Conservation (phyloP, 495 filamentous ascomycete genomes). For the Trichoderma parareesei region DNA sequence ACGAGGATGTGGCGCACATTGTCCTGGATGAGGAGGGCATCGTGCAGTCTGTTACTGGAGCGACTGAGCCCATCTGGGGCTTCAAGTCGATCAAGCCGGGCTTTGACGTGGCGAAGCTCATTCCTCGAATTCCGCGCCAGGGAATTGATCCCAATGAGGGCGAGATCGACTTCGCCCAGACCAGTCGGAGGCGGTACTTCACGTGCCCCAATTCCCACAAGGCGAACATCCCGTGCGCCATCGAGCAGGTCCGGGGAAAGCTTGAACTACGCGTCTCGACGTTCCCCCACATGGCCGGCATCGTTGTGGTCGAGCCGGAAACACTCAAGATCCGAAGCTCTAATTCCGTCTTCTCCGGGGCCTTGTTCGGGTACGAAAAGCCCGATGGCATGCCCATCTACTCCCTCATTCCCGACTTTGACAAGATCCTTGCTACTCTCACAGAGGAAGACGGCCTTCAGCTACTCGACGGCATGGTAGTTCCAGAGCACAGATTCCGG, state of each 20-base stretch:
- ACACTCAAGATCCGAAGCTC: conserved; percentile 77
- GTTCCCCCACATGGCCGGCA: conserved; percentile 94
- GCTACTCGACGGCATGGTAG: conserved; percentile 87
- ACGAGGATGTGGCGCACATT: conserved; percentile 78
- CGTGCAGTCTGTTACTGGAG: conserved; percentile 58
- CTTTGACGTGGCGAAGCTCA: conserved; percentile 61
- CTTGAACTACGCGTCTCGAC: conserved; percentile 73
- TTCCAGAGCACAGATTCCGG: conserved; percentile 92
- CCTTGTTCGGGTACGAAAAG: conserved; percentile 78
- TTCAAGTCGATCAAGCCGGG: conserved; percentile 55
- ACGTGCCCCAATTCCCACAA: conserved; percentile 66
- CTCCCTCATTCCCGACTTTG: conserved; percentile 79
- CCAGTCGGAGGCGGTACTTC: conserved; percentile 65
- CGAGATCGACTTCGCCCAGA: conserved; percentile 61
- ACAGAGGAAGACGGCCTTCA: conserved; percentile 77
- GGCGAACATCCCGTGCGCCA: conserved; percentile 68
- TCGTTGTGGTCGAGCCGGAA: conserved; percentile 76
- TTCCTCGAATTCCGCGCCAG: conserved; percentile 74
- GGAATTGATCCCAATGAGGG: conserved; percentile 54
- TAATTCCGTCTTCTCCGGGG: conserved; percentile 87
- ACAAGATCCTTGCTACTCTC: conserved; percentile 68
- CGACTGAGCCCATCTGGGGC: conserved; percentile 73
- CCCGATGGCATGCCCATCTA: conserved; percentile 73
- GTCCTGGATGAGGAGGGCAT: conserved; percentile 64
- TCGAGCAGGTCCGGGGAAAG: conserved; percentile 57